Evolutionary conservation across 2,329 filamentous ascomycete species (phyloP), one percentile per base, ranked within the genome.

Genomic region (Rhynchosporium graminicola): DNA sequence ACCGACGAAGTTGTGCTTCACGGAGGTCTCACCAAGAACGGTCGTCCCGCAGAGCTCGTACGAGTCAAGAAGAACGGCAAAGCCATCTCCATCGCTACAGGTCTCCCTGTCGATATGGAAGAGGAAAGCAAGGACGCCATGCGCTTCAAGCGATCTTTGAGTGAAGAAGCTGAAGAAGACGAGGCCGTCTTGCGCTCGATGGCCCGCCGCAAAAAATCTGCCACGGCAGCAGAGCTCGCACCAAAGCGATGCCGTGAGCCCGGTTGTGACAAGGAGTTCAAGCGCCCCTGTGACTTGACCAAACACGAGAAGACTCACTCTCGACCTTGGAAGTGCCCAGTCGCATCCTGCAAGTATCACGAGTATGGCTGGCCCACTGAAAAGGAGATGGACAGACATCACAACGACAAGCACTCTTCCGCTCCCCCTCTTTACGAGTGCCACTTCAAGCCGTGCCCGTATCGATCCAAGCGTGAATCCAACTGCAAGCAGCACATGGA

Each of bases 401-500:
- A 92, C 77, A 97, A 97, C 76, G 95, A 99, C 80, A 97, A 96
- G 80, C 95, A 99, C 79, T 93, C 91, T 20, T 79, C 84, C 59
- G 82, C 87, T 40, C 93, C 95, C 4, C 82, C 87, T 48, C 87
- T 96, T 79, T 97, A 87, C 77, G 87, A 91, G 78, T 99, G 95
- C 78, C 78, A 87, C 54, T 98, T 84, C 77, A 83, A 87, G 70
- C 89, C 89, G 29, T 98, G 95, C 82, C 87, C 90, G 0, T 98
- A 98, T 80, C 90, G 92, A 73, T 97, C 93, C 10, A 98, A 98
- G 82, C 89, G 93, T 63, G 90, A 97, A 79, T 95, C 90, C 66
- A 98, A 98, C 77, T 96, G 92, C 84, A 97, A 97, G 76, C 94
- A 97, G 77, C 93, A 98, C 78, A 97, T 97, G 93, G 94, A 98